A percentile compares a stretch with the other conserved stretches of the same genome.
Conservation (phyloP, 164 flowering plant genomes). For the Annona cherimola region DNA sequence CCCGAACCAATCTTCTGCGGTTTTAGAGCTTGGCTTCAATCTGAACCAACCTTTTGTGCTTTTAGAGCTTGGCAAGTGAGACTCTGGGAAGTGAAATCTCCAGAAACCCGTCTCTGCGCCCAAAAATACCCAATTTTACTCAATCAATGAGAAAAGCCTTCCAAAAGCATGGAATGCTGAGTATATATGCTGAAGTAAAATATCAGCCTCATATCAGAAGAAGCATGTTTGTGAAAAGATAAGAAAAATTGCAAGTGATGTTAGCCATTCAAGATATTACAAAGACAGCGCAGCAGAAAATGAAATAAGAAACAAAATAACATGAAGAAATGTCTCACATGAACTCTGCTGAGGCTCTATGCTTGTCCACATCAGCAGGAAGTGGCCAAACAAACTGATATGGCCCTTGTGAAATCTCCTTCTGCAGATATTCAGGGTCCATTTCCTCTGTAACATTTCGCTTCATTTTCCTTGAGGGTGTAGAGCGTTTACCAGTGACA, state of each 20-base stretch:
- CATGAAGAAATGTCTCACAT: conserved; percentile 36
- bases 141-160: not conserved
- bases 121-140: conserved; percentile 5
- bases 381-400: conserved; percentile 65
- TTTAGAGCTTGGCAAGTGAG: conserved; percentile 33
- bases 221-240: no score
- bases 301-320: not conserved
- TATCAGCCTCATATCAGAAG: not conserved
- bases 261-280: not conserved
- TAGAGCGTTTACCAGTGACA: conserved; percentile 49
- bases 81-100: conserved; percentile 27
- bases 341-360: conserved; percentile 59
- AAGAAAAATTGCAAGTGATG: no score
- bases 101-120: conserved; percentile 59
- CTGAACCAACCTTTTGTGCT: not conserved
- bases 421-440: conserved; percentile 35
- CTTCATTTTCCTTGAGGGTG: conserved; percentile 23
- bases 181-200: not conserved
- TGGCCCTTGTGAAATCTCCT: conserved; percentile 57
- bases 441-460: conserved; percentile 22
- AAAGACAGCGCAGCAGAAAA: not conserved
- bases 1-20: no score
- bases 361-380: conserved; percentile 52
- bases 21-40: no score
- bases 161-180: not conserved